Percentiles rank a stretch among this genome's conserved stretches.
phyloP scores from a whole-genome alignment of 108 stramenopile species.

The Cyclotella cryptica region DNA sequence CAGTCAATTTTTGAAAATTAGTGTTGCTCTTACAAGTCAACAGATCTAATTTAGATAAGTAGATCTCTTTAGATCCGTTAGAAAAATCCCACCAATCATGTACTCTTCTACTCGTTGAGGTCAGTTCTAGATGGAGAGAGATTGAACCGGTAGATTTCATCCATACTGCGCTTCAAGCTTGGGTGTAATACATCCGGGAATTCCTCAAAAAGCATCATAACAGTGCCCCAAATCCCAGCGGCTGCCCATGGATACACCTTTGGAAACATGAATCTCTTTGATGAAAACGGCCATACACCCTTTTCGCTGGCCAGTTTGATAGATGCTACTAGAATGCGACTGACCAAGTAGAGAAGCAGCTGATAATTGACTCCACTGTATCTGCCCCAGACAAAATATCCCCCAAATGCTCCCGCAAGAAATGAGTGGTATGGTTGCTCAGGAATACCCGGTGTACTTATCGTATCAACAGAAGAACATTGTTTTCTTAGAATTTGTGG shows the following conservation, averaged over 20 bases:
- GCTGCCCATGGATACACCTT: constrained; percentile 66
- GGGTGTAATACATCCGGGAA: constrained; percentile 82
- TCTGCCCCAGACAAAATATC: constrained; percentile 85
- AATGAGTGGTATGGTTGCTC: constrained; percentile 80
- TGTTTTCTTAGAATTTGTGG: constrained; percentile 44
- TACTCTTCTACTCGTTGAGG: no score
- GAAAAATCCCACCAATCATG: no score
- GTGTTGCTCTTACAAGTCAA: no score
- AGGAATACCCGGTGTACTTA: constrained; percentile 63
- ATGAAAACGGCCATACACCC: constrained; percentile 55
- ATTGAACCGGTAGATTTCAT: constrained; percentile 82
- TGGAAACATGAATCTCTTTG: constrained; percentile 32
- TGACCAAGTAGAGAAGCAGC: constrained; percentile 82
- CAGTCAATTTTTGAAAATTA: no score
- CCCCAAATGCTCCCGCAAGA: constrained; percentile 78
- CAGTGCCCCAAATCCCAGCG: constrained; percentile 78
- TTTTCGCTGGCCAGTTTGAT: constrained; percentile 60
- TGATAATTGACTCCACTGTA: constrained; percentile 84
- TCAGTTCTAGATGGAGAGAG: background rate
- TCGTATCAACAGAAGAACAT: background rate
- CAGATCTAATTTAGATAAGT: no score
- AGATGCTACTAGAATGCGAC: constrained; percentile 77
- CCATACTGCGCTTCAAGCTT: constrained; percentile 82
- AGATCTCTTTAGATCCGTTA: no score
- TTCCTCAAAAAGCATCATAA: constrained; percentile 87